phyloP scores from a whole-genome alignment of 768 basidiomycete species.

The Podaxis mareebaensis region DNA sequence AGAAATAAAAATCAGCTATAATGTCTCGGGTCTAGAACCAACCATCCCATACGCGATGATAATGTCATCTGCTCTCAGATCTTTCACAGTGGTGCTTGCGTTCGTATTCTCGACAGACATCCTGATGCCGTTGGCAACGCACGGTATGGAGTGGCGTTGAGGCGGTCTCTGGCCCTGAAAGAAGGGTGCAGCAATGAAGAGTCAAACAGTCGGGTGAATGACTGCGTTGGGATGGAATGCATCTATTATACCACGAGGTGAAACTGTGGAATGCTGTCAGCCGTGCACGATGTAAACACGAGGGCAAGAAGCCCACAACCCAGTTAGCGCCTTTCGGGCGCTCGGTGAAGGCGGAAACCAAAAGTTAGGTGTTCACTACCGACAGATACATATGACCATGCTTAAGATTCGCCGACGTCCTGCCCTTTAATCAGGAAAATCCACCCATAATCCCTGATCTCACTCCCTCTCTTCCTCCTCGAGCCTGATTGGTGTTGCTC shows the following conservation, averaged over 20 bases:
- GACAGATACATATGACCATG: neutral
- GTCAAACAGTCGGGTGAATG: too few species aligned
- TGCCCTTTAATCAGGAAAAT: slow-evolving; percentile 7
- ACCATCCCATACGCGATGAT: slow-evolving; percentile 2
- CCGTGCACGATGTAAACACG: neutral
- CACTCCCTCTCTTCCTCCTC: slow-evolving; percentile 6
- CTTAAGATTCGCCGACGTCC: neutral
- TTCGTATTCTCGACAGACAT: too few species aligned
- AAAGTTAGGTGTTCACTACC: too few species aligned
- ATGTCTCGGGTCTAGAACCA: neutral
- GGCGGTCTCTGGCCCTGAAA: too few species aligned
- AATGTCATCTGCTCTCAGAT: neutral
- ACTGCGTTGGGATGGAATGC: neutral
- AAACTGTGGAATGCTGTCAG: neutral
- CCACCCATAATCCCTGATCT: slow-evolving; percentile 14
- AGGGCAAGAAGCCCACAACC: neutral
- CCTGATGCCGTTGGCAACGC: too few species aligned
- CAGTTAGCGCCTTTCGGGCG: neutral
- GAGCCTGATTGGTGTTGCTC: neutral
- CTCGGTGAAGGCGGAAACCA: neutral
- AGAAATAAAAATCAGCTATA: neutral
- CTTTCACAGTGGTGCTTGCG: too few species aligned
- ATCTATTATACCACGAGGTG: neutral
- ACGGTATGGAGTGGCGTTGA: too few species aligned
- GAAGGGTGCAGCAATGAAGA: neutral